A percentile compares a stretch with the other conserved stretches of the same genome.
These are phyloP conservation scores for Mycena crocata DNA, from an alignment of 768 basidiomycete species.

Conservation along the genomic window DNA sequence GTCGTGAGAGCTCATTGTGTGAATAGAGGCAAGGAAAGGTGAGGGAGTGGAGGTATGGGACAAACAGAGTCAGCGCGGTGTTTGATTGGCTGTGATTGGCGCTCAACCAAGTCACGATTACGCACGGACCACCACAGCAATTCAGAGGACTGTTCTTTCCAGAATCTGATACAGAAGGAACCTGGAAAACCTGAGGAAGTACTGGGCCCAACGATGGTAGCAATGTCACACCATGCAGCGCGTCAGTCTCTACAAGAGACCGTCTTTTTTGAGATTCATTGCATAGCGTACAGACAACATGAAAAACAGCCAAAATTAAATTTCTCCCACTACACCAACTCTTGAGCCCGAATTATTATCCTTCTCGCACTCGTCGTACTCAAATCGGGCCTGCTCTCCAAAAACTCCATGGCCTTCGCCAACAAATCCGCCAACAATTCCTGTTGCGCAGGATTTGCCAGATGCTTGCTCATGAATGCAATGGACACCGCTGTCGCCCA, in stretches of 20 bases:
- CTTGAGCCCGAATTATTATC: slow-evolving; percentile 26
- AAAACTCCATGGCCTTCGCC: slow-evolving; percentile 56
- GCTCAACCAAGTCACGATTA: slow-evolving; percentile 14
- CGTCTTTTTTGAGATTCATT: no score
- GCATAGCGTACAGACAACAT: no score
- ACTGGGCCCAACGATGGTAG: no score
- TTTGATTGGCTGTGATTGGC: not conserved
- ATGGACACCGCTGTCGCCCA: slow-evolving; percentile 64
- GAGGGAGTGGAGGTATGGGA: slow-evolving; percentile 41
- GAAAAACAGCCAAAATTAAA: not conserved
- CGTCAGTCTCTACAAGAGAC: no score
- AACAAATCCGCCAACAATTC: slow-evolving; percentile 57
- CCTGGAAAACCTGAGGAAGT: no score
- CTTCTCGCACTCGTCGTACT: no score
- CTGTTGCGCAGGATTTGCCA: slow-evolving; percentile 45
- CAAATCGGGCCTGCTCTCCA: slow-evolving; percentile 39
- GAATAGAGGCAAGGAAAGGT: slow-evolving; percentile 36
- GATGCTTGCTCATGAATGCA: slow-evolving; percentile 56
- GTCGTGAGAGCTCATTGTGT: slow-evolving; percentile 82
- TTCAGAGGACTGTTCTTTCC: no score
- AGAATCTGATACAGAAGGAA: no score
- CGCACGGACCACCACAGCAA: slow-evolving; percentile 31
- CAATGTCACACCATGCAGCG: no score
- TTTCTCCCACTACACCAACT: slow-evolving; percentile 1
- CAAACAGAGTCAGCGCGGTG: slow-evolving; percentile 35